These are phyloP conservation scores for Leptosphaerulina australis DNA, from an alignment of 2,329 filamentous ascomycete species.

Conservation along the genomic window DNA sequence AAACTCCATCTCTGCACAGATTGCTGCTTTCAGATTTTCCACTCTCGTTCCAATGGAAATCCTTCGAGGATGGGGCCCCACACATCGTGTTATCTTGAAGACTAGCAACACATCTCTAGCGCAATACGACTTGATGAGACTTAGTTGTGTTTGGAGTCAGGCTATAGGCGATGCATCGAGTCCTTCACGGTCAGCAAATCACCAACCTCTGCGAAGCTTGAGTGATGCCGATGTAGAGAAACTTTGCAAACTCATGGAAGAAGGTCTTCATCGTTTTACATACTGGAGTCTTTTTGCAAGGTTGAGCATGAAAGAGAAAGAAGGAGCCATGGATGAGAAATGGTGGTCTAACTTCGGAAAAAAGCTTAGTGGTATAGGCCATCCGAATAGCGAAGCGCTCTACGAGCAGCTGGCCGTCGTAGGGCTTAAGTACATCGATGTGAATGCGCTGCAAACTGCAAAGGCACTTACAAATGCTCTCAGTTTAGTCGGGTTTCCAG, in stretches of 20 bases:
- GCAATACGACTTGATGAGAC: neutral
- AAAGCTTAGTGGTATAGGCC: neutral
- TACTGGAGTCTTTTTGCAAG: neutral
- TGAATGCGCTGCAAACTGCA: neutral
- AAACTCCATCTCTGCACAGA: neutral
- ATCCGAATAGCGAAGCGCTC: neutral
- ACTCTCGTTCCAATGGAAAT: neutral
- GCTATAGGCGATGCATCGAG: neutral
- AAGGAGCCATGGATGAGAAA: neutral
- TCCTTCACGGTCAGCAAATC: neutral
- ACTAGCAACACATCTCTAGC: neutral
- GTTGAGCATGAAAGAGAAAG: neutral
- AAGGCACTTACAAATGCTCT: neutral
- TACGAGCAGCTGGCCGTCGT: neutral
- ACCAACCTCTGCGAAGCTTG: neutral
- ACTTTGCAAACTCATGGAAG: constrained; percentile 1
- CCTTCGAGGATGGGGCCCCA: neutral
- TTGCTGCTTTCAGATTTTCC: neutral
- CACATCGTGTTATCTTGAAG: neutral
- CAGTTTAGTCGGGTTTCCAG: neutral
- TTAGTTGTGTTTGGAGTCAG: neutral
- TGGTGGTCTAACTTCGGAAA: neutral
- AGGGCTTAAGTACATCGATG: neutral
- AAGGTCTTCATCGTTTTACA: neutral
- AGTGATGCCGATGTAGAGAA: neutral